Base-by-base conservation (phyloP, 176 grass and related monocot species). In the Paspalum notatum region DNA sequence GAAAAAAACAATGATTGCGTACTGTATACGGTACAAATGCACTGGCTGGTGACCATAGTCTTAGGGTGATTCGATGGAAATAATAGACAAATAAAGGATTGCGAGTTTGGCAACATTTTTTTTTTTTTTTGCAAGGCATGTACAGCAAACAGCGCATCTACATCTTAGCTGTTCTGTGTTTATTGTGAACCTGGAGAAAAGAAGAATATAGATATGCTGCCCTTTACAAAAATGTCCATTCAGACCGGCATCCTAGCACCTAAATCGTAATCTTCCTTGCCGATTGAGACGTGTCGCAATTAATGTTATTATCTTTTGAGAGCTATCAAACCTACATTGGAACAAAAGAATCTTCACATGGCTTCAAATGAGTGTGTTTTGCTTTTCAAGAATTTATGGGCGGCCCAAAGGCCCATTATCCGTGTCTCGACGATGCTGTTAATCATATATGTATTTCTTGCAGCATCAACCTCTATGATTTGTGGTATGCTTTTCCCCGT, bases 311-410 rank as follows among this genome's bases (percentile, higher is more conserved):
- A 66, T 76, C 51, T 27, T 27, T 75, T 63, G 55, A 56, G 27
- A 76, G 55, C 38, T 84, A 49, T 48, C 55, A 81, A 76, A 41
- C 64, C 71, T 89, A 76, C 14, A 80, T 26, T 61, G 43, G 54
- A 53, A 57, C n/a, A 6, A 79, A 75, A 50, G 1, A 72, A 79
- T 45, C 53, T 84, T 53, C 38, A 22, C 2, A 66, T 62, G 43
- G 37, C 76, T 84, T 75, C 45, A 71, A 69, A 80, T 39, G 37
- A 75, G 39, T 40, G 39, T 48, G 39, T 25, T 49, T 40, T 68
- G 24, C 39, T 62, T 66, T 44, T 55, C 10, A 63, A 68, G 53
- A 76, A 47, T 76, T 48, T 11, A 49, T 73, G 52, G 62, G 15
- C 48, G 12, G 6, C 16, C 4, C 21, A 76, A 59, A 82, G 72